Evolutionary conservation across 1,284 basidiomycete species (phyloP), one percentile per base, ranked within the genome.

Genomic region (Schizophyllum commune): DNA sequence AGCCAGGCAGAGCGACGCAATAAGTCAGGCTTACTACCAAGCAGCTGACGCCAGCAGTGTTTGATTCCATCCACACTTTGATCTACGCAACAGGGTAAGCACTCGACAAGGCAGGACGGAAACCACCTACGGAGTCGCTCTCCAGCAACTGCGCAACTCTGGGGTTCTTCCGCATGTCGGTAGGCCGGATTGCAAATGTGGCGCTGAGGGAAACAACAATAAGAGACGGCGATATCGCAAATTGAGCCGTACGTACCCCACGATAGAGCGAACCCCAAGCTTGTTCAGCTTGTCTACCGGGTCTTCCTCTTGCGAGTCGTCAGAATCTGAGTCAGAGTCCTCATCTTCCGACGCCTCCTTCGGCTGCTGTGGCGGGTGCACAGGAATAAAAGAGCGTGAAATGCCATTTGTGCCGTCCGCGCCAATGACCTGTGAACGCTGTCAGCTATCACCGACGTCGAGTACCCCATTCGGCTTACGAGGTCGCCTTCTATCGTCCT

Each of bases 351-450:
- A 47, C 17, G 3, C 39, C 17, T 47, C 39, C 13, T 47, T 47
- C 17, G 9, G 39, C 39, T 47, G 13, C 39, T 47, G 39, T 11
- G 39, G 39, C 39, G 39, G 39, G 39, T 47, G 39, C 13, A 47
- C 13, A 47, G 39, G 39, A 17, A 64, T 27, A 19, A 64, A 53
- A 9, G 57, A 21, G 15, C 61, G 63, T 8, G 61, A 20, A 13
- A 64, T 15, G 32, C 63, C 61, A 20, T 61, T 61, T 51, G 61
- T 53, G 0, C 63, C 61, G 27, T 64, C 63, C 8, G 61, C 63
- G 17, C 60, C 61, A 19, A 64, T 56, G 33, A 59, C 59, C 63
- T 62, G 22, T 7, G 21, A 51, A 20, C 15, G 4, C 9, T 19
- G 9, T 32, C n/a, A 22, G 21, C 39, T 1, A 13, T 27, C n/a